Evolutionary conservation across 202 grass and related monocot genomes (phyloP).

Genomic region (Schoenoplectus triqueter): DNA sequence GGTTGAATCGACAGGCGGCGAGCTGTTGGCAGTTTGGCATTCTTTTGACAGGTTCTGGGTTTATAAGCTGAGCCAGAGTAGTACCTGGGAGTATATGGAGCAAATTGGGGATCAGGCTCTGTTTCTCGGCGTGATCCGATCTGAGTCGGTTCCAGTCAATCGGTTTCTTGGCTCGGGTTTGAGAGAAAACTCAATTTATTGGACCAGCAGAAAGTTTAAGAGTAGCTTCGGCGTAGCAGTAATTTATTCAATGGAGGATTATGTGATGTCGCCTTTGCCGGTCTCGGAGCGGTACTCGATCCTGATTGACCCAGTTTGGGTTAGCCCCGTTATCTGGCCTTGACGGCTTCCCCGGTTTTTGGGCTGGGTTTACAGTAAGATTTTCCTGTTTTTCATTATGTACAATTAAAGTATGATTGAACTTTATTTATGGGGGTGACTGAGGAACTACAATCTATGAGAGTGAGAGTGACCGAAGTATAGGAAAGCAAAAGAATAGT

Average conservation of each 20-base stretch:
- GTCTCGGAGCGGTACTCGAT: constrained; percentile 19
- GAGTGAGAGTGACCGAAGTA: neutral
- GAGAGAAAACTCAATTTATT: constrained; percentile 39
- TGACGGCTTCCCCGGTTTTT: neutral
- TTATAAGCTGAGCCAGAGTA: constrained; percentile 1
- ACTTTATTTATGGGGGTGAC: neutral
- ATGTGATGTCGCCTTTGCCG: neutral
- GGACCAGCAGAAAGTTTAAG: constrained; percentile 1
- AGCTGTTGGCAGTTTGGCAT: constrained; percentile 8
- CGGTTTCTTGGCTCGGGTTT: constrained; percentile 30
- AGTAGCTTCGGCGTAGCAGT: constrained; percentile 11
- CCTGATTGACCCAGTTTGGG: constrained; percentile 23
- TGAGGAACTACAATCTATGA: neutral
- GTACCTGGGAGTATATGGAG: constrained; percentile 27
- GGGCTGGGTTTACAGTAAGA: neutral
- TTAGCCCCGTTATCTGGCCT: constrained; percentile 40
- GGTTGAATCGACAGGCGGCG: constrained; percentile 15
- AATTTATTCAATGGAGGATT: constrained; percentile 38
- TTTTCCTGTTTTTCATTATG: neutral
- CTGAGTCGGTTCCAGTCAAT: constrained; percentile 20
- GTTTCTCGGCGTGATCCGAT: constrained; percentile 12
- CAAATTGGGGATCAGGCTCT: constrained; percentile 38
- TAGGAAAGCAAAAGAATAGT: neutral
- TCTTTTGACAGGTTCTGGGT: neutral
- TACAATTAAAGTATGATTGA: neutral